These are phyloP conservation scores for Nicotiana paniculata DNA, from an alignment of 257 asterid species.

Conservation along the genomic window DNA sequence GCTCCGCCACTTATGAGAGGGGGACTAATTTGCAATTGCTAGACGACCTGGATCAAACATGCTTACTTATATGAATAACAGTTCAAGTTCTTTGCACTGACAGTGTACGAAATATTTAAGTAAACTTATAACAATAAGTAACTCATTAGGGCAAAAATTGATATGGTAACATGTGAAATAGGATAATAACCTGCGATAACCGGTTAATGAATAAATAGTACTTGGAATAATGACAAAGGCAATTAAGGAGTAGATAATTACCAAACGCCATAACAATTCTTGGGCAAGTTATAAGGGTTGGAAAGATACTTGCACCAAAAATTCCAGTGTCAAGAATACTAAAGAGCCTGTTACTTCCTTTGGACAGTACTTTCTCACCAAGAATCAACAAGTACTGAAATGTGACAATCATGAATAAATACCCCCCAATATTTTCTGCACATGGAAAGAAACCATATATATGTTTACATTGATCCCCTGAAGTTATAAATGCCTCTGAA, in stretches of 20 bases:
- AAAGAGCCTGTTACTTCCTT: slow-evolving; percentile 37
- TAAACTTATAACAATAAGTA: too few species aligned
- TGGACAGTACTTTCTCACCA: slow-evolving; percentile 24
- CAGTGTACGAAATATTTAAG: too few species aligned
- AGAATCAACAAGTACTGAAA: slow-evolving; percentile 34
- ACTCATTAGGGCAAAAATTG: background rate
- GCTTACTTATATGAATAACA: background rate
- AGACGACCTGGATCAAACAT: background rate
- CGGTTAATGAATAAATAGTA: background rate
- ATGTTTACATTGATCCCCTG: slow-evolving; percentile 21
- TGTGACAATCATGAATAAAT: slow-evolving; percentile 24
- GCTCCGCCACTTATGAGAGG: too few species aligned
- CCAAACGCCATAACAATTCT: slow-evolving; percentile 35
- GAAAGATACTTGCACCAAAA: slow-evolving; percentile 34
- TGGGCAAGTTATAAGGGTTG: slow-evolving; percentile 31
- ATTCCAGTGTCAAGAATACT: slow-evolving; percentile 41
- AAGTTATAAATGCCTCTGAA: background rate
- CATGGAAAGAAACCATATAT: slow-evolving; percentile 28
- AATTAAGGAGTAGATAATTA: slow-evolving; percentile 8
- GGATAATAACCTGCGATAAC: background rate
- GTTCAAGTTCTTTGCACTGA: background rate
- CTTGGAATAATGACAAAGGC: background rate
- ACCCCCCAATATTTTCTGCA: slow-evolving; percentile 40
- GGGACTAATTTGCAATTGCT: background rate
- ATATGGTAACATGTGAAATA: background rate